A percentile compares a stretch with the other conserved stretches of the same genome.
phyloP scores from a whole-genome alignment of 306 rosid genomes.

The Morella rubra region DNA sequence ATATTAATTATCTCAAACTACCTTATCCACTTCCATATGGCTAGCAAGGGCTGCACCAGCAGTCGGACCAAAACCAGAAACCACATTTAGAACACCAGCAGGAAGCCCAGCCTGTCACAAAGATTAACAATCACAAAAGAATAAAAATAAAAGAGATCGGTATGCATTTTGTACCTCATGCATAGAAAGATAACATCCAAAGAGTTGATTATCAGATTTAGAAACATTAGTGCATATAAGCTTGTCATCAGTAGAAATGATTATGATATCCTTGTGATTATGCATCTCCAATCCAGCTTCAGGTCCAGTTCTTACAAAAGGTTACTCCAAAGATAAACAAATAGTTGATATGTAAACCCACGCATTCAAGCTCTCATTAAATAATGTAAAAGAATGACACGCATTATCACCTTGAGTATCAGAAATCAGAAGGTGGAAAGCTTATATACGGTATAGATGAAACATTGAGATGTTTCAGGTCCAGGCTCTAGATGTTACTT shows the following conservation, averaged over 20 bases:
- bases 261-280: no score
- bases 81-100: constrained; percentile 71
- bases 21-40: constrained; percentile 97
- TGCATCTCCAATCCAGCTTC: neutral
- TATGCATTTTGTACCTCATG: no score
- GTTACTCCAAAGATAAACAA: neutral
- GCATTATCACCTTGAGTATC: no score
- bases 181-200: no score
- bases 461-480: no score
- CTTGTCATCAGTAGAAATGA: neutral
- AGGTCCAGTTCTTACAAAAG: neutral
- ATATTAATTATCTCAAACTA: constrained; percentile 30
- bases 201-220: neutral
- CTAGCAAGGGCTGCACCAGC: constrained; percentile 94
- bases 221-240: neutral
- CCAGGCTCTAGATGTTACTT: no score
- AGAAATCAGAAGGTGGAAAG: no score
- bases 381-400: neutral
- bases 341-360: neutral
- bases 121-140: constrained; percentile 25
- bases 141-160: neutral
- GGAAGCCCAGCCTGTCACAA: constrained; percentile 89
- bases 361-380: neutral
- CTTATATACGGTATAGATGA: no score
- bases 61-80: constrained; percentile 93